phyloP scores from a whole-genome alignment of 306 rosid species.

The Cucurbita moschata region DNA sequence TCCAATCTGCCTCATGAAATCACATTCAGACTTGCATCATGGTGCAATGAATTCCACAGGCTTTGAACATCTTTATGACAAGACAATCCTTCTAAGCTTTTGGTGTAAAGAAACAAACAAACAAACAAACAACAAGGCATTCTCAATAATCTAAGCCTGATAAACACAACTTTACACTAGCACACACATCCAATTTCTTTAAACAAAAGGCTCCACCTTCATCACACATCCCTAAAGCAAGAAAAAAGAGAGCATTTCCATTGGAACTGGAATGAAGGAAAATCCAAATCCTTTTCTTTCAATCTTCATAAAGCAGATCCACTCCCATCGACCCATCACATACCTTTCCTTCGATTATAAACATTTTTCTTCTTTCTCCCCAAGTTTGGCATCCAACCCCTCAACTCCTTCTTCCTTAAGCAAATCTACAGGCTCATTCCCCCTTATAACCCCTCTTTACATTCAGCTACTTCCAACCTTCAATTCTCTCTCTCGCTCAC shows the following conservation, averaged over 20 bases:
- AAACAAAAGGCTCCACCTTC: background rate
- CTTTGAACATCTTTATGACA: background rate
- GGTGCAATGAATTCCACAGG: background rate
- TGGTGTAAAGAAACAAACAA: background rate
- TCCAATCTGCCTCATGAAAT: background rate
- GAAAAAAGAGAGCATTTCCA: background rate
- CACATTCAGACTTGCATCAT: background rate
- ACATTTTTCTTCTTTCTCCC: conserved; percentile 34
- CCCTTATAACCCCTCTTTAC: conserved; percentile 11
- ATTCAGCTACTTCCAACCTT: background rate
- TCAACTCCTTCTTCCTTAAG: conserved; percentile 67
- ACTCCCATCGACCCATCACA: conserved; percentile 19
- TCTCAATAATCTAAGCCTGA: background rate
- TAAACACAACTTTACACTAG: conserved; percentile 4
- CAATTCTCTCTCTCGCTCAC: conserved; percentile 6
- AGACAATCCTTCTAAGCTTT: background rate
- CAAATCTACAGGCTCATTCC: conserved; percentile 13
- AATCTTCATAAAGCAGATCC: conserved; percentile 46
- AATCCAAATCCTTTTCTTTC: conserved; percentile 13
- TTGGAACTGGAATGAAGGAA: conserved; percentile 19
- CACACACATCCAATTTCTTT: background rate
- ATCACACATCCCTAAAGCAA: conserved; percentile 10
- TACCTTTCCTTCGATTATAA: conserved; percentile 60
- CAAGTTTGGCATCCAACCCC: conserved; percentile 78
- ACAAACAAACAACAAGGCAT: background rate